These are phyloP conservation scores for Trichophyton benhamiae DNA, from an alignment of 2,329 filamentous ascomycete genomes.

Conservation along the genomic window DNA sequence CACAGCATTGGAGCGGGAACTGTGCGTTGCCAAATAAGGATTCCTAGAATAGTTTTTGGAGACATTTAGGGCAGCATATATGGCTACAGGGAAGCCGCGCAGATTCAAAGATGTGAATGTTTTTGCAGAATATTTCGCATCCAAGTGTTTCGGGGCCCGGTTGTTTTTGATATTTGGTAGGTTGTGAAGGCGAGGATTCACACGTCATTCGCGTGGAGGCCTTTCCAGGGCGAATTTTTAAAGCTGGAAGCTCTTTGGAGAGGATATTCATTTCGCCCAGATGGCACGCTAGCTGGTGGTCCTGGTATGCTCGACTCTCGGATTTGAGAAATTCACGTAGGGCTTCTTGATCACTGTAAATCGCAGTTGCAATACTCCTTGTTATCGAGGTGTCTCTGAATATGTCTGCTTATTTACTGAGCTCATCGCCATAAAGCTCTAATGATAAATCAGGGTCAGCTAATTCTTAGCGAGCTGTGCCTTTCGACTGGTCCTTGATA, in stretches of 20 bases:
- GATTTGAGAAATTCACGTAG: neutral
- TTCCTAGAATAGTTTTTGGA: slow-evolving; percentile 34
- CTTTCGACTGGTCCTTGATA: neutral
- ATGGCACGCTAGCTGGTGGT: neutral
- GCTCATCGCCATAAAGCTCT: neutral
- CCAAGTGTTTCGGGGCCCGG: neutral
- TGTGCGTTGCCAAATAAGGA: slow-evolving; percentile 39
- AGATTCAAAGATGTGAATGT: neutral
- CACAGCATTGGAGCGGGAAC: slow-evolving; percentile 47
- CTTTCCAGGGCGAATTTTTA: too few species aligned
- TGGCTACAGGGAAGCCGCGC: slow-evolving; percentile 27
- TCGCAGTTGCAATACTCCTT: neutral
- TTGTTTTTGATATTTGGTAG: neutral
- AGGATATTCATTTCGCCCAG: neutral
- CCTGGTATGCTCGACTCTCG: neutral
- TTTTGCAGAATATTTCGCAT: neutral
- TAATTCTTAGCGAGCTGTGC: neutral
- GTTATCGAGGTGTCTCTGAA: neutral
- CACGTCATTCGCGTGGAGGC: neutral
- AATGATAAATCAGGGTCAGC: neutral
- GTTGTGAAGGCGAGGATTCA: neutral
- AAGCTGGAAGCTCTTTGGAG: neutral
- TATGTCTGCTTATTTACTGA: neutral
- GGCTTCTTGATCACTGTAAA: neutral
- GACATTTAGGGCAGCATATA: slow-evolving; percentile 41